Percentiles rank a stretch among this genome's conserved stretches.
These are phyloP conservation scores for Nakaseomyces sp. DNA, from an alignment of 1,139 yeast genomes.

Conservation along the genomic window DNA sequence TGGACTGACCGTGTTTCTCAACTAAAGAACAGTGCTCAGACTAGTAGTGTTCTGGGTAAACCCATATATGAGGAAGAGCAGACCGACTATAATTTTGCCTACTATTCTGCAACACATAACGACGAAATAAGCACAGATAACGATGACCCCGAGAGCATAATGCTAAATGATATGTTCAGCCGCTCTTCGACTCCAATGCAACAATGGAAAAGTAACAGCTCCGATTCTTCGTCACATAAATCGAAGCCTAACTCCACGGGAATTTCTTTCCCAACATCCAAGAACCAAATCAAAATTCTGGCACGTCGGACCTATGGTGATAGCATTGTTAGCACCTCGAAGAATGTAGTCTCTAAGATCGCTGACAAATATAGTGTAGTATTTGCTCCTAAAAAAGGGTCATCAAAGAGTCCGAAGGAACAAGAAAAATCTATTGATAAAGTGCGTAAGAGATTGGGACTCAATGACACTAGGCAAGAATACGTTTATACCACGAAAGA, in stretches of 20 bases:
- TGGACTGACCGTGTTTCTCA: slow-evolving; percentile 69
- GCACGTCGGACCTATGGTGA: neutral
- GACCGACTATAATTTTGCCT: slow-evolving; percentile 24
- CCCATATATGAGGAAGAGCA: slow-evolving; percentile 58
- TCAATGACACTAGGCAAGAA: slow-evolving; percentile 33
- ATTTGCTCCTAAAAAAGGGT: neutral
- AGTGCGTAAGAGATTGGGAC: slow-evolving; percentile 25
- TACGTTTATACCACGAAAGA: slow-evolving; percentile 50
- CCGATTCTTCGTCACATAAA: neutral
- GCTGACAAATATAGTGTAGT: neutral
- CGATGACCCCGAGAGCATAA: slow-evolving; percentile 3
- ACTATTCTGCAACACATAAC: slow-evolving; percentile 15
- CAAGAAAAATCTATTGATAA: slow-evolving; percentile 15
- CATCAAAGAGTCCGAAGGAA: neutral
- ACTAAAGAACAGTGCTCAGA: slow-evolving; percentile 57
- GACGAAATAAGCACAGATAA: neutral
- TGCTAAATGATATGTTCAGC: neutral
- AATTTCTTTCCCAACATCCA: neutral
- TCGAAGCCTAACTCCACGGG: neutral
- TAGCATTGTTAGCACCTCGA: neutral
- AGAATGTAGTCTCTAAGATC: neutral
- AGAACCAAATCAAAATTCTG: neutral
- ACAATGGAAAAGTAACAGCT: neutral
- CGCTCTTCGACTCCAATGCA: neutral
- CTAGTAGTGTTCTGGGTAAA: slow-evolving; percentile 73